phyloP scores from a whole-genome alignment of 2,329 filamentous ascomycete genomes.

The Paraphaeosphaeria sporulosa region DNA sequence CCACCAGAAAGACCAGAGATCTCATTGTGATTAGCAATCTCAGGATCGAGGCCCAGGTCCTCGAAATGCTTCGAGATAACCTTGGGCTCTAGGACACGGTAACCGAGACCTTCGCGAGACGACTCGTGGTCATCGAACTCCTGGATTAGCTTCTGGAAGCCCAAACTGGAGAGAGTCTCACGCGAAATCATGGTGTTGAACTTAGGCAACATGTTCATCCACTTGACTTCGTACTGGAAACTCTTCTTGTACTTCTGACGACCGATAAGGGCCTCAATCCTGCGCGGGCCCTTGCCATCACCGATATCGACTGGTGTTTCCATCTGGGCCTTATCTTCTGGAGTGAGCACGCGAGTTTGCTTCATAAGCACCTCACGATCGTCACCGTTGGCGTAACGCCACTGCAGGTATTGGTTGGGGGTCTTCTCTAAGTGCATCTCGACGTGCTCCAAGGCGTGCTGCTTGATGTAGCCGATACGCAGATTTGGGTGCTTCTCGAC shows the following conservation, averaged over 20 bases:
- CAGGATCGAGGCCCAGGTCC: constrained; percentile 92
- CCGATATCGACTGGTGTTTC: constrained; percentile 85
- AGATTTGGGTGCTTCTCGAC: constrained; percentile 99
- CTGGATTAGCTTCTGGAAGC: constrained; percentile 92
- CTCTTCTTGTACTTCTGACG: constrained; percentile 99
- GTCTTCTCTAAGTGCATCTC: constrained; percentile 99
- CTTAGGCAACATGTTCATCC: constrained; percentile 87
- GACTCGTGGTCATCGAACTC: constrained; percentile 99
- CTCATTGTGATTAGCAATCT: constrained; percentile 99
- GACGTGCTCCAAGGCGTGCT: constrained; percentile 98
- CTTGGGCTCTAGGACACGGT: constrained; percentile 89
- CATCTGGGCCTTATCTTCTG: constrained; percentile 87
- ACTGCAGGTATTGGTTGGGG: constrained; percentile 97
- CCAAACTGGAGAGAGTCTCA: constrained; percentile 84
- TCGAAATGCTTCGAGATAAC: constrained; percentile 98
- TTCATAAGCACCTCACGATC: constrained; percentile 98
- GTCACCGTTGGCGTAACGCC: constrained; percentile 96
- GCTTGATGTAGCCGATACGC: constrained; percentile 99
- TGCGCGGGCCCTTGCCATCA: constrained; percentile 78
- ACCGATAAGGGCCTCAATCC: constrained; percentile 89
- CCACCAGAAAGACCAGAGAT: constrained; percentile 95
- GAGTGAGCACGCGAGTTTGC: constrained; percentile 89
- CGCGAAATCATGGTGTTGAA: constrained; percentile 91
- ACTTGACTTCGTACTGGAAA: constrained; percentile 99
- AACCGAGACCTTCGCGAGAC: constrained; percentile 96